phyloP scores from a whole-genome alignment of 163 green algal genomes.

The Chloromonas sp. region DNA sequence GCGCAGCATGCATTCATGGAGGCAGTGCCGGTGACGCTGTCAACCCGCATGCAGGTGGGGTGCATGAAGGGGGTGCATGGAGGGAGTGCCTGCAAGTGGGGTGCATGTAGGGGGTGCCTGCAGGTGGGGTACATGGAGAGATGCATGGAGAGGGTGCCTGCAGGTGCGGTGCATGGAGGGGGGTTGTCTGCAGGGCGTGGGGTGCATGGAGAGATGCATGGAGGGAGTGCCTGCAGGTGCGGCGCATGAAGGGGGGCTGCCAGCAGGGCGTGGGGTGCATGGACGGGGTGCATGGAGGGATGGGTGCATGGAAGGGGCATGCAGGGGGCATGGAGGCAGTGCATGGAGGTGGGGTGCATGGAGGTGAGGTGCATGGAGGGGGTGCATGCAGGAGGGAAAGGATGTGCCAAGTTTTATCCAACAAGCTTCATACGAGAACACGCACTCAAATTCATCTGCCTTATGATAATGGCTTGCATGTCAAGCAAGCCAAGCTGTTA shows the following conservation, averaged over 20 bases:
- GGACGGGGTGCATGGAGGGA: neutral
- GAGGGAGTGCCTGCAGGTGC: neutral
- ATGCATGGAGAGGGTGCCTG: neutral
- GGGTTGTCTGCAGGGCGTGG: neutral
- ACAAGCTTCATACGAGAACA: too few relatives aligned
- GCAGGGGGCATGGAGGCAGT: neutral
- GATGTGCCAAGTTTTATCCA: too few relatives aligned
- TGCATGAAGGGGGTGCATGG: neutral
- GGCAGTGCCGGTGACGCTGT: neutral
- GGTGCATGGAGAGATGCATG: neutral
- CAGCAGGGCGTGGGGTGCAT: too few relatives aligned
- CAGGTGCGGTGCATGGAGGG: neutral
- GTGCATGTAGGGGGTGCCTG: neutral
- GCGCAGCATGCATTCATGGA: neutral
- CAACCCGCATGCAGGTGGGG: neutral
- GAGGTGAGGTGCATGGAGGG: neutral
- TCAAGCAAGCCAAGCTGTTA: too few relatives aligned
- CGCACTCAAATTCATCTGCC: too few relatives aligned
- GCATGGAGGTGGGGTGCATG: neutral
- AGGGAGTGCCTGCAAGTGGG: neutral
- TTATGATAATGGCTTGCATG: too few relatives aligned
- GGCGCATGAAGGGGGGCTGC: neutral
- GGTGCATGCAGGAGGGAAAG: neutral
- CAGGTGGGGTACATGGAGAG: neutral
- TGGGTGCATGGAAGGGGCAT: neutral